Evolutionary conservation across 148 eudicot species (phyloP), one percentile per base, ranked within the genome.

Genomic region (Fallopia convolvulus): DNA sequence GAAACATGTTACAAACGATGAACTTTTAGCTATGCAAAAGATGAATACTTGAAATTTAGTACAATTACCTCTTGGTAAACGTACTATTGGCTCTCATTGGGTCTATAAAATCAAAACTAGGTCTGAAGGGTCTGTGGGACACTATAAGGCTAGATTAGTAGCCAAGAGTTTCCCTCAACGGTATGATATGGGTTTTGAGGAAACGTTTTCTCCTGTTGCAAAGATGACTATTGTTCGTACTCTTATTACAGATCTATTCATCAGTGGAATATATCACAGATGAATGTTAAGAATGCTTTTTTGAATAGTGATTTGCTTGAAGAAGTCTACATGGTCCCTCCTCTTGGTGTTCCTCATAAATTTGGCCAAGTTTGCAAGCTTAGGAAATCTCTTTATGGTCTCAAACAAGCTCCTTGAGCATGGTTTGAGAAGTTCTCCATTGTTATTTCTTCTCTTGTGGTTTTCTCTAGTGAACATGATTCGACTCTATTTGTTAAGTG

Each of bases 91-190:
- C 6, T 72, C 7, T 23, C 23, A 58, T 3, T 79, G 44, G 72
- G 46, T 73, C 47, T 79, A 55, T 14, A 58, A 79, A 44, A 74
- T 79, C 17, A 73, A 53, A 17, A 78, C 74, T 5, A 17, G 8
- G 4, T 46, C 15, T 26, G 32, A 66, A 65, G 56, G 78, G 0
- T 3, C 71, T 10, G 30, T 76, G 63, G 55, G 63, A 23, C 5
- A 20, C 2, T 63, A 76, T 21, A 44, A 76, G 18, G 72, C 73
- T 18, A 1, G 73, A 1, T 8, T 61, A 6, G 36, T 77, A 17
- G 26, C 44, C 18, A 44, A 47, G 21, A 14, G 41, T 11, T 77
- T 8, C 30, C 15, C 20, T 3, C 74, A 77, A 49, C 26, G 66
- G 3, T 47, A 65, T 47, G 79, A 20, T 2, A 30, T 47, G 8